These are phyloP conservation scores for Talaromyces borbonicus DNA, from an alignment of 495 filamentous ascomycete species.

Conservation along the genomic window DNA sequence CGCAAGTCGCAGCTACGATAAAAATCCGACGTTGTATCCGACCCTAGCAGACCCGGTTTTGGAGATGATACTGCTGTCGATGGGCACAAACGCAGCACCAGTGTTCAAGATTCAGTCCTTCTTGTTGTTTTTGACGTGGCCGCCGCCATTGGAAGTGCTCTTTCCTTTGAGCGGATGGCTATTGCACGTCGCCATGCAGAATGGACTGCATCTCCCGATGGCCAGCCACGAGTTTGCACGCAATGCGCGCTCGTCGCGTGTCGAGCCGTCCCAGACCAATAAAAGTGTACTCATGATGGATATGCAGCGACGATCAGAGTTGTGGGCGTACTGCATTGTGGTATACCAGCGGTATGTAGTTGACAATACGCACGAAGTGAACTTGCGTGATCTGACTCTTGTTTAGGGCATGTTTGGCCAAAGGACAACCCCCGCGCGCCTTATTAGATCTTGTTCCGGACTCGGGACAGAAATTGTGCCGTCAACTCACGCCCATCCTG, in stretches of 20 bases:
- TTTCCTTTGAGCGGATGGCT: slow-evolving; percentile 33
- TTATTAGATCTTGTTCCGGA: slow-evolving; percentile 26
- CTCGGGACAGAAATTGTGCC: slow-evolving; percentile 20
- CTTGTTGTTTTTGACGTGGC: slow-evolving; percentile 40
- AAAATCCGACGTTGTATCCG: slow-evolving; percentile 32
- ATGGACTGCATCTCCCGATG: slow-evolving; percentile 38
- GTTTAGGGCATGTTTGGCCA: slow-evolving; percentile 24
- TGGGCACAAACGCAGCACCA: slow-evolving; percentile 24
- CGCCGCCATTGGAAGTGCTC: slow-evolving; percentile 36
- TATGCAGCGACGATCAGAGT: slow-evolving; percentile 18
- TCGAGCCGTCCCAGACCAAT: slow-evolving; percentile 20
- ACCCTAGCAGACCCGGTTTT: slow-evolving; percentile 29
- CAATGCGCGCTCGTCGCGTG: slow-evolving; percentile 10
- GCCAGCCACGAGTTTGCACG: slow-evolving; percentile 36
- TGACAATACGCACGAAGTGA: neutral
- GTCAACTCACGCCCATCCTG: slow-evolving; percentile 23
- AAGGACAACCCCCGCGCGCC: slow-evolving; percentile 28
- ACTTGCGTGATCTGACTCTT: too few relatives aligned
- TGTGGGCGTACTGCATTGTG: slow-evolving; percentile 35
- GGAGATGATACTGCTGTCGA: slow-evolving; percentile 35
- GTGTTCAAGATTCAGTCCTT: slow-evolving; percentile 40
- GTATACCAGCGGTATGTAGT: slow-evolving; percentile 29
- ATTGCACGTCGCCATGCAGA: slow-evolving; percentile 39
- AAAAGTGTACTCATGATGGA: slow-evolving; percentile 13
- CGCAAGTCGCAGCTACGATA: slow-evolving; percentile 22